Base-by-base conservation (phyloP, 2,329 filamentous ascomycete species). In the Colletotrichum graminicola region DNA sequence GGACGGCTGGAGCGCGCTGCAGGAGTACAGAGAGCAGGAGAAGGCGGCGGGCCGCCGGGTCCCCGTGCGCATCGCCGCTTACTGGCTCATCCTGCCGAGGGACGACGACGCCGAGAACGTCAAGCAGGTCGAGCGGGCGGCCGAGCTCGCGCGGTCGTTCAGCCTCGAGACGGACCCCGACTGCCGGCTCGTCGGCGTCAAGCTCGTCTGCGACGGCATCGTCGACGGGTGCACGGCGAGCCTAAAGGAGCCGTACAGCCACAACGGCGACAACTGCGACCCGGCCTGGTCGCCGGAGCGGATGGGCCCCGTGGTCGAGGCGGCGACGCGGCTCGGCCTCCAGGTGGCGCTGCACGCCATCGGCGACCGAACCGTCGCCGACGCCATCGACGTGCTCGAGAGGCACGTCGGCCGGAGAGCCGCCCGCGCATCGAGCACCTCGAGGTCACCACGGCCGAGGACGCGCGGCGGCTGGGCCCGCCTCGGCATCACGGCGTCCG, bases 271-370 rank as follows among this genome's bases (percentile, higher is more conserved):
- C 14, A 80, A 82, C 26, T 79, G 84, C 43, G 84, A 87, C 3
- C 82, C 88, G 0, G 82, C 91, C 56, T 92, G 90, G 90, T 80
- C 83, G 0, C 79, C 81, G 2, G 81, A 83, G 26, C 84, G 87
- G 71, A 83, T 92, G 10, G 82, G 80, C 5, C 84, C 85, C 0
- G 86, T 91, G 0, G 85, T 92, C 1, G 80, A 80, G 5, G 84
- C 84, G 0, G 67, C 67, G 3, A 70, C 62, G 6, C 61, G 34
- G n/a, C 56, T 41, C 21, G 86, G 86, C 0, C 77, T 92, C 47
- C 90, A 92, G 76, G 86, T 88, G 39, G 90, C 90, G 0, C 82
- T 92, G 12, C 90, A 92, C 75, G 90, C 90, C 57, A 92, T 92
- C 70, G 90, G 90, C 54, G 89, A 92, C 76, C 81, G 81, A 34